Evolutionary conservation across 371 early-diverging fungal species (phyloP).

Genomic region (Chytridium lagenaria): DNA sequence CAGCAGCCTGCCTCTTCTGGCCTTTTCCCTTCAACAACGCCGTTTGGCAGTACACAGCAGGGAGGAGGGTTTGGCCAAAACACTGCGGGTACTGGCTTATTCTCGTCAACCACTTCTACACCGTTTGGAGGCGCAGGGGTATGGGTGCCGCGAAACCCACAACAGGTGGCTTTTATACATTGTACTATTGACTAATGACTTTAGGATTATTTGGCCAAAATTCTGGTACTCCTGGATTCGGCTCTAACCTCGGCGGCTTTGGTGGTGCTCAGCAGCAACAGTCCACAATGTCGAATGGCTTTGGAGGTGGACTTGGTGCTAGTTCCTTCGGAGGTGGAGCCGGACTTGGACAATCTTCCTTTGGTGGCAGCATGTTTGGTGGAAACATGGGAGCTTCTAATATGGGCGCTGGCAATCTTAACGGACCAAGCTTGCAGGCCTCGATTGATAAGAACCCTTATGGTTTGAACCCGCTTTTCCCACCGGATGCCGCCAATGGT

Average conservation of each 20-base stretch:
- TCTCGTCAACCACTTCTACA: not conserved
- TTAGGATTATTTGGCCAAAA: conserved; percentile 3
- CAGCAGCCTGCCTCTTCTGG: conserved; percentile 62
- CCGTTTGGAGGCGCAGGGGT: not conserved
- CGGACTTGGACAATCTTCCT: conserved; percentile 37
- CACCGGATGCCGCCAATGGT: conserved; percentile 31
- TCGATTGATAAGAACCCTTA: conserved; percentile 84
- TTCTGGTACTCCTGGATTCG: conserved; percentile 55
- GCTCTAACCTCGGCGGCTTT: conserved; percentile 31
- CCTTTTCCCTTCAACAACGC: conserved; percentile 24
- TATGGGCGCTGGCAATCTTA: conserved; percentile 24
- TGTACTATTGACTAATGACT: too few relatives aligned
- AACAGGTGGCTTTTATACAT: not conserved
- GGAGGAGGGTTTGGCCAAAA: conserved; percentile 23
- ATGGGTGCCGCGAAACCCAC: conserved; percentile 20
- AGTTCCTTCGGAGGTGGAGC: conserved; percentile 24
- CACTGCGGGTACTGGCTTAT: not conserved
- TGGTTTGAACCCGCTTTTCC: conserved; percentile 80
- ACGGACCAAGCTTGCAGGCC: conserved; percentile 60
- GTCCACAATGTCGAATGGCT: not conserved
- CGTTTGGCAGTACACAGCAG: conserved; percentile 14
- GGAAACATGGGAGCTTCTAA: conserved; percentile 10
- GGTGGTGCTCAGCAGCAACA: conserved; percentile 2
- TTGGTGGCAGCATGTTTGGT: conserved; percentile 13
- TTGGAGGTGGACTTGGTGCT: conserved; percentile 49